Base-by-base conservation (phyloP, 805 yeast species). In the Kuraishia hungarica region DNA sequence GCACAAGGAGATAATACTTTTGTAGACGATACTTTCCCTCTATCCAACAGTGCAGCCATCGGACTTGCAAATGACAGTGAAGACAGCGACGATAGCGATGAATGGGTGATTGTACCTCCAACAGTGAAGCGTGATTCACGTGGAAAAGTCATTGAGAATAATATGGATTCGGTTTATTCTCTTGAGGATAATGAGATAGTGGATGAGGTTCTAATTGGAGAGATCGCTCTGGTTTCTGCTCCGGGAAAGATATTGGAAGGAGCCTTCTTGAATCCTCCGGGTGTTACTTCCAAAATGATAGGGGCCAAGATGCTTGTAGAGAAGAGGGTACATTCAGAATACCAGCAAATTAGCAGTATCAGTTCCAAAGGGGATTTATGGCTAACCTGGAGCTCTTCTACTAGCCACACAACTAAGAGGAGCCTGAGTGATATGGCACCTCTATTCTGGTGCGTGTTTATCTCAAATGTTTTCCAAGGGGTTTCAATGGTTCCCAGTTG, bases 61-160 rank as follows among this genome's bases (percentile, higher is more conserved):
- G 26, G 22, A 11, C 26, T 21, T 6, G 50, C 8, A 6, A 23
- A 15, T 23, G 50, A 47, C 17, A 47, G 50, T 21, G 22, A 47
- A 3, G 50, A 20, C 13, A 21, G 50, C 8, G 53, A 51, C 15
- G 35, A 22, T 19, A 26, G 46, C 10, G 53, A 52, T 28, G 53
- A 52, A 17, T 52, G 53, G 53, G 53, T 52, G 50, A 6, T 39
- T 13, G 35, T 52, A n/a, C 53, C 53, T n/a, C 5, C 35, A 2
- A 19, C 29, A 15, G 29, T 21, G 15, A 21, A 15, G n/a, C 43
- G 17, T 35, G 43, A 35, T 35, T 35, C 43, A 35, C 43, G 17
- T 10, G 17, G 43, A 4, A 35, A 35, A 35, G 43, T 35, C 3
- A 8, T 35, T 17, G 43, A 35, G 43, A 35, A 35, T 35, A 35